These are phyloP conservation scores for Nakazawaea sp. DNA, from an alignment of 805 yeast genomes.

Conservation along the genomic window DNA sequence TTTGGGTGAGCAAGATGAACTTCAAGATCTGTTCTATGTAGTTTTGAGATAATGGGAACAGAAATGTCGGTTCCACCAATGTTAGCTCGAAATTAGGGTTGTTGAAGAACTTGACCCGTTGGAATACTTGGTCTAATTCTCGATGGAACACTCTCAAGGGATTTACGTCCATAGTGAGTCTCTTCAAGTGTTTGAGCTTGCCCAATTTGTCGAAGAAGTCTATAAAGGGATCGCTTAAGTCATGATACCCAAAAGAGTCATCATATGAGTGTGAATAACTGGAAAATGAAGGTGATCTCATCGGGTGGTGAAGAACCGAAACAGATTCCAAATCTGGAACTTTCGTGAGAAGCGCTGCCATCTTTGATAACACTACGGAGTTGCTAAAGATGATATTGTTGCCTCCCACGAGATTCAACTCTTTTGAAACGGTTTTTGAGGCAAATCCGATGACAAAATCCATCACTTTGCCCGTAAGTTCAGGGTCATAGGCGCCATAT, in stretches of 20 bases:
- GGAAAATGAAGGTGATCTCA: not conserved
- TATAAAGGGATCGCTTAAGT: too few relatives aligned
- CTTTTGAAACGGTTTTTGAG: not conserved
- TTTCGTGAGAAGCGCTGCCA: not conserved
- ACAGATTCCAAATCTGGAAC: not conserved
- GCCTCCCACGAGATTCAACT: constrained; percentile 1
- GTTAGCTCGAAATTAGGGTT: not conserved
- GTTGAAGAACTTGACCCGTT: not conserved
- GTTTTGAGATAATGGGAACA: constrained; percentile 2
- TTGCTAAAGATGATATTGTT: constrained; percentile 4
- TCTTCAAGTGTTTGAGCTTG: not conserved
- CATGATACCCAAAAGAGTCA: too few relatives aligned
- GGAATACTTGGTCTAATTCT: not conserved
- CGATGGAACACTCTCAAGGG: not conserved
- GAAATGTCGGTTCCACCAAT: constrained; percentile 5
- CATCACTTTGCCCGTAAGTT: too few relatives aligned
- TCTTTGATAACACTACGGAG: not conserved
- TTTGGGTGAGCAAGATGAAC: not conserved
- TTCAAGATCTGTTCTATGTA: constrained; percentile 2
- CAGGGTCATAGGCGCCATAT: too few relatives aligned
- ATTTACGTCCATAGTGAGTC: constrained; percentile 1
- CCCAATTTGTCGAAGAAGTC: too few relatives aligned
- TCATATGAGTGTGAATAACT: too few relatives aligned
- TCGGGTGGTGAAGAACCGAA: not conserved
- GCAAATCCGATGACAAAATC: too few relatives aligned